phyloP scores from a whole-genome alignment of 345 rosid genomes.

The Moricandia moricandioides region DNA sequence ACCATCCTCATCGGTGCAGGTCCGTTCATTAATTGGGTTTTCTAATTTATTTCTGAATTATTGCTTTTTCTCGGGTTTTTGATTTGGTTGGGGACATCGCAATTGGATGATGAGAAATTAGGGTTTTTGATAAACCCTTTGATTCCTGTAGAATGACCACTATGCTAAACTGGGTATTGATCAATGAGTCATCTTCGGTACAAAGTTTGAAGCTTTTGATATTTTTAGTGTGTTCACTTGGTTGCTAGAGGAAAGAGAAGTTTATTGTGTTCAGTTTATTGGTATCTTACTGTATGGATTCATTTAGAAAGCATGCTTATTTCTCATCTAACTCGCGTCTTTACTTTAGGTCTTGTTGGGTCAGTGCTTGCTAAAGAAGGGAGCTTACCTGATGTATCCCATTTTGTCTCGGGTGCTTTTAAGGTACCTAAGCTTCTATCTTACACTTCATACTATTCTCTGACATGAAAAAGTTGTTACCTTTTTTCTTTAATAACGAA shows the following conservation, averaged over 20 bases:
- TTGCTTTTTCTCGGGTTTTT: not conserved
- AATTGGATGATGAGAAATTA: constrained; percentile 18
- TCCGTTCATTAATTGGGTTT: not conserved
- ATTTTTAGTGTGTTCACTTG: not conserved
- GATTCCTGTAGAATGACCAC: constrained; percentile 17
- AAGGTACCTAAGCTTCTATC: constrained; percentile 53
- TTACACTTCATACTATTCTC: not conserved
- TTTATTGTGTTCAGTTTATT: not conserved
- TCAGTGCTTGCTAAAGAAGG: constrained; percentile 83
- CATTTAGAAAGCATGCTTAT: not conserved
- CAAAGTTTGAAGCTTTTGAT: not conserved
- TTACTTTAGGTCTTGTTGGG: constrained; percentile 67
- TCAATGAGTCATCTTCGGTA: not conserved
- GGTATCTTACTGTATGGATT: not conserved
- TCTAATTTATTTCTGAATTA: not conserved
- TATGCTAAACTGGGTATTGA: not conserved
- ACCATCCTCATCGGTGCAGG: constrained; percentile 45
- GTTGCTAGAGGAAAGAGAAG: not conserved
- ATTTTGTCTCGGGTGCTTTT: constrained; percentile 61
- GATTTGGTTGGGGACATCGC: not conserved
- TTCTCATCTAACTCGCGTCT: not conserved
- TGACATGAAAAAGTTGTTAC: not conserved
- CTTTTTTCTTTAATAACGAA: not conserved
- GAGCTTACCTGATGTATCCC: constrained; percentile 47
- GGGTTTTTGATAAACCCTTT: constrained; percentile 38